Evolutionary conservation across 768 basidiomycete species (phyloP), one percentile per base, ranked within the genome.

Genomic region (Phallus indusiatus): DNA sequence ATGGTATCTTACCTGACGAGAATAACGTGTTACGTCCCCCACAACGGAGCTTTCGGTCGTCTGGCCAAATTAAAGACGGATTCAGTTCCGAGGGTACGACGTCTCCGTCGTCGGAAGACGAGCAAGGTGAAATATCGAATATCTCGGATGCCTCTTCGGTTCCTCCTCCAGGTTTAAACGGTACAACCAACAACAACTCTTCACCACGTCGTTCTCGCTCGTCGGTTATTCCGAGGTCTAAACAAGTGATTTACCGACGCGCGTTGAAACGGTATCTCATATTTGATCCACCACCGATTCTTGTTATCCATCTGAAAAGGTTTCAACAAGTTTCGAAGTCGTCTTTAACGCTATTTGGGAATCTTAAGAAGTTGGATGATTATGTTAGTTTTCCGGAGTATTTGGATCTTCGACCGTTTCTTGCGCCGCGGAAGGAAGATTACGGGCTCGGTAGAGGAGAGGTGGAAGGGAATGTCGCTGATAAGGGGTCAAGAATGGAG

Each of bases 211-310:
- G 61, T 37, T 22, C 21, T n/a, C 51, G 54, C 36, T n/a, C 28
- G 22, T 50, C 33, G 10, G 20, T 17, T 17, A 60, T 77, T 2
- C 73, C 76, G 16, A 74, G 70, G 36, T 71, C 72, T 18, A 75
- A 78, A 60, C 89, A 88, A 35, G 84, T 84, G 53, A 77, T 95
- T 51, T 78, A 88, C 72, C 83, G 90, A 1, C 79, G 89, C 1
- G 91, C 92, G 4, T 93, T 91, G 74, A 98, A 98, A 72, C 88
- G 94, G 12, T 98, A 96, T 71, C 84, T 98, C 60, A 89, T 98
- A 69, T 82, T 85, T 16, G 78, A 77, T 0, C 85, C 88, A 1
- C 94, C 94, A 0, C 90, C 93, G 0, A 80, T 96, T 34, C 81
- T 97, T 59, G 89, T 94, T 54, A 81, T 97, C 60, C 94, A 97